Conservation (phyloP, 2,329 filamentous ascomycete genomes). For the Neophaeococcomyces aloes region DNA sequence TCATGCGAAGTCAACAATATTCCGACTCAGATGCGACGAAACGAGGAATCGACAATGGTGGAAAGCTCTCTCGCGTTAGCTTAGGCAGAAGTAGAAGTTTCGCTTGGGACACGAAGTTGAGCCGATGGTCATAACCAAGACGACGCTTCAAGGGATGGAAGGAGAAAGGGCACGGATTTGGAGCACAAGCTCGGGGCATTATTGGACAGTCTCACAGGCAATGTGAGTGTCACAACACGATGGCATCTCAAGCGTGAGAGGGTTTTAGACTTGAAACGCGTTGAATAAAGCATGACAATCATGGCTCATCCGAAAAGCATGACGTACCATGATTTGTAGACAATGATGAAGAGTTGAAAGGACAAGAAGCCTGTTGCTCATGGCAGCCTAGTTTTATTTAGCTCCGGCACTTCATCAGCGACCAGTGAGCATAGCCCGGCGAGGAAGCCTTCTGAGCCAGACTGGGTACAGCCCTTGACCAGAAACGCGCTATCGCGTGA, state of each 20-base stretch:
- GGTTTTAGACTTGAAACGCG: not conserved
- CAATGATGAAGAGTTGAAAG: not conserved
- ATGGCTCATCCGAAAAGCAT: not conserved
- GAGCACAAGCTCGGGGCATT: not conserved
- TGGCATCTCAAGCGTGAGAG: not conserved
- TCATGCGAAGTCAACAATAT: not conserved
- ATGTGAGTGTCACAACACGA: conserved; percentile 3
- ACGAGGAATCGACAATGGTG: not conserved
- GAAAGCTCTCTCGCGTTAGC: not conserved
- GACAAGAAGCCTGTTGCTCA: not conserved
- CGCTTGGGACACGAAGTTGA: not conserved
- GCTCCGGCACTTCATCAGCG: too few species aligned
- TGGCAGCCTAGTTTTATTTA: conserved; percentile 5
- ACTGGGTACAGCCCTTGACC: not conserved
- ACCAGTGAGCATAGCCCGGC: too few species aligned
- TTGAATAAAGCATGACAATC: not conserved
- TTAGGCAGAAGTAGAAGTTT: too few species aligned
- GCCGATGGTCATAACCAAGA: not conserved
- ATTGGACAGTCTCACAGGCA: not conserved
- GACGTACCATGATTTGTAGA: conserved; percentile 1
- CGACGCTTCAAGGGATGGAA: not conserved
- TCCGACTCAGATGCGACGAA: not conserved
- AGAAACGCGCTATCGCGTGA: conserved; percentile 3
- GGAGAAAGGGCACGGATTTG: not conserved
- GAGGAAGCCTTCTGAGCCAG: not conserved